These are phyloP conservation scores for Mortierella polycephala DNA, from an alignment of 371 early-diverging fungal species.

Conservation along the genomic window DNA sequence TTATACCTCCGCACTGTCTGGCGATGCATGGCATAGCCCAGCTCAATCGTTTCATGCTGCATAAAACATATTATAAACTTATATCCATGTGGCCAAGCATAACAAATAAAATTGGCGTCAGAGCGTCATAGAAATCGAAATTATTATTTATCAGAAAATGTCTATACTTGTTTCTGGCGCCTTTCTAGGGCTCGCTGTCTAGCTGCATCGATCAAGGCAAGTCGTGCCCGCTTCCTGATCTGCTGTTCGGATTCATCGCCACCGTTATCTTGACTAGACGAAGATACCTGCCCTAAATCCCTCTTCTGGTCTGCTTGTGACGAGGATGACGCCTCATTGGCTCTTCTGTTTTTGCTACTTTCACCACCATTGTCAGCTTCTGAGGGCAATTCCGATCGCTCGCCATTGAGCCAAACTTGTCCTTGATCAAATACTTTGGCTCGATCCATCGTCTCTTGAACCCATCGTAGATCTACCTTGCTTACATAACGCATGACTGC, in stretches of 20 bases:
- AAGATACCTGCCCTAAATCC: background rate
- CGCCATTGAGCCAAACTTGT: slow-evolving; percentile 38
- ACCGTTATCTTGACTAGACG: too few relatives aligned
- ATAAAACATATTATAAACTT: too few relatives aligned
- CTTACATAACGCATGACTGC: slow-evolving; percentile 76
- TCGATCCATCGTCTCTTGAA: slow-evolving; percentile 39
- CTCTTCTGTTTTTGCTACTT: background rate
- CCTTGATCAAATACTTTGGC: slow-evolving; percentile 41
- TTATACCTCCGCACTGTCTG: too few relatives aligned
- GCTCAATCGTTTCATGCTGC: too few relatives aligned
- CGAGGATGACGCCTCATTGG: background rate
- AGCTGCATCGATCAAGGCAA: slow-evolving; percentile 60
- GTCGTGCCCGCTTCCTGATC: slow-evolving; percentile 48
- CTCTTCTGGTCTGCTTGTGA: background rate
- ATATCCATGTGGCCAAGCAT: too few relatives aligned
- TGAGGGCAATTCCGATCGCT: slow-evolving; percentile 20
- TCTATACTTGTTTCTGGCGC: slow-evolving; percentile 36
- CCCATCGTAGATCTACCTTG: slow-evolving; percentile 60
- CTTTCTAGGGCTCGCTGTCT: slow-evolving; percentile 66
- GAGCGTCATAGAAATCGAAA: too few relatives aligned
- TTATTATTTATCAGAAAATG: background rate
- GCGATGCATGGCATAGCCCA: too few relatives aligned
- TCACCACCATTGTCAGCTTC: background rate
- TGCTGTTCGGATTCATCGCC: slow-evolving; percentile 28
- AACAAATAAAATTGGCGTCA: background rate